Evolutionary conservation across 2,329 filamentous ascomycete species (phyloP).

Genomic region (Penicillium sp.): DNA sequence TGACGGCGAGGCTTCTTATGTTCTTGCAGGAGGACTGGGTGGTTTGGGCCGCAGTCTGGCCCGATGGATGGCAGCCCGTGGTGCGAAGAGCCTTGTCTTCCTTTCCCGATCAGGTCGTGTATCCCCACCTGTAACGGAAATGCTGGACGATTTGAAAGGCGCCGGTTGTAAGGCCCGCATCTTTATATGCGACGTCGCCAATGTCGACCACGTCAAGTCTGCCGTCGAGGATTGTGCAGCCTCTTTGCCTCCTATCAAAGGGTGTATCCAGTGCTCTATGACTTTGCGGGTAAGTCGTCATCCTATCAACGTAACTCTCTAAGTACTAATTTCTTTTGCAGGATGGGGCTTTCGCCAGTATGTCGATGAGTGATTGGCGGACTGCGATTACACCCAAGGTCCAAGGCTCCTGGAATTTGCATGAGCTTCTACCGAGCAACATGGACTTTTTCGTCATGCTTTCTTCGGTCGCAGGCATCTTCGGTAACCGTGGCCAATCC

Average conservation of each 20-base stretch:
- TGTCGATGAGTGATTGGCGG: constrained; percentile 49
- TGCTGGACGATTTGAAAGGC: constrained; percentile 20
- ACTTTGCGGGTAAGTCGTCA: constrained; percentile 26
- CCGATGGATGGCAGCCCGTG: constrained; percentile 31
- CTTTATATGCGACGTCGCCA: constrained; percentile 27
- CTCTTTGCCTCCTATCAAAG: constrained; percentile 30
- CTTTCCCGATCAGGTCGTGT: constrained; percentile 26
- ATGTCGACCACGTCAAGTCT: constrained; percentile 15
- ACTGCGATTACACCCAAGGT: constrained; percentile 50
- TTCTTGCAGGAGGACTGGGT: constrained; percentile 35
- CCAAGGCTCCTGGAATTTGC: constrained; percentile 46
- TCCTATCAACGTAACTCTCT: fast-evolving
- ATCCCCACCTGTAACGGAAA: constrained; percentile 16
- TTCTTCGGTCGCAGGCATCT: constrained; percentile 50
- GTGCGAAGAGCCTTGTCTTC: constrained; percentile 29
- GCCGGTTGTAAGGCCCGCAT: constrained; percentile 25
- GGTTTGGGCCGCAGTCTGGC: constrained; percentile 32
- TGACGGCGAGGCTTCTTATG: constrained; percentile 23
- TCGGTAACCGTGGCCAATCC: constrained; percentile 55
- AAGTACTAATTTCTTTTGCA: constrained; percentile 10
- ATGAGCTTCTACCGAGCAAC: constrained; percentile 34
- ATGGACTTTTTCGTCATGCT: constrained; percentile 54
- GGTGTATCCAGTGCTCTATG: constrained; percentile 36
- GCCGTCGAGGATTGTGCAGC: constrained; percentile 11
- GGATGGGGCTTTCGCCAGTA: constrained; percentile 32